Evolutionary conservation across 176 grass and related monocot species (phyloP).

Genomic region (Carex cristatella): DNA sequence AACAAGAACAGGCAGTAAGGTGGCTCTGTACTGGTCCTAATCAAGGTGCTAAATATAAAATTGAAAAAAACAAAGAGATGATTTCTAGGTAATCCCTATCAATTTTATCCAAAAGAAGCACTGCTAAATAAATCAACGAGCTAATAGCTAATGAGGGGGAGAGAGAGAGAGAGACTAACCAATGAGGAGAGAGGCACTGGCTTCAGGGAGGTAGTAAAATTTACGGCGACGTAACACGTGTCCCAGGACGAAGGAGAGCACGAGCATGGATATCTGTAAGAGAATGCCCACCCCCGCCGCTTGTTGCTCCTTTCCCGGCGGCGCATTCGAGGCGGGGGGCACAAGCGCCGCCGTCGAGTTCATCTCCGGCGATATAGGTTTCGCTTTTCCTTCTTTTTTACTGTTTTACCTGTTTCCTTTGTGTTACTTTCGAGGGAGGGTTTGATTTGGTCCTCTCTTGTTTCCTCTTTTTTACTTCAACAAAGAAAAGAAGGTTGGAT

Average conservation of each 20-base stretch:
- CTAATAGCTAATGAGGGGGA: not conserved
- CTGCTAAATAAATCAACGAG: not conserved
- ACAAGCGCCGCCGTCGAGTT: slow-evolving; percentile 34
- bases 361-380: slow-evolving; percentile 29
- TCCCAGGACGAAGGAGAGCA: slow-evolving; percentile 97
- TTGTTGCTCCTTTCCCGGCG: slow-evolving; percentile 92
- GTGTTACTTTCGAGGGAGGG: not conserved
- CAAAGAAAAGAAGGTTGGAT: not conserved
- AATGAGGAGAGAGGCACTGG: slow-evolving; percentile 95
- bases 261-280: slow-evolving; percentile 94
- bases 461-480: not conserved
- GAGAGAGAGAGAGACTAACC: slow-evolving; percentile 26
- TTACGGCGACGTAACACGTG: slow-evolving; percentile 87
- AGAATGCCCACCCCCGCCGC: slow-evolving; percentile 91
- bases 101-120: not conserved
- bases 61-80: not conserved
- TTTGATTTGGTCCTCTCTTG: not conserved
- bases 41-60: not conserved
- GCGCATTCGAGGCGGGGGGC: slow-evolving; percentile 35
- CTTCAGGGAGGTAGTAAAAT: slow-evolving; percentile 98
- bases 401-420: not conserved
- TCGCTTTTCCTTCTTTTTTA: not conserved
- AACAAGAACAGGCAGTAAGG: not conserved
- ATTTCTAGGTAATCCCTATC: not conserved
- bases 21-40: not conserved